Base-by-base conservation (phyloP, 495 filamentous ascomycete genomes). In the Aspergillus diversus region DNA sequence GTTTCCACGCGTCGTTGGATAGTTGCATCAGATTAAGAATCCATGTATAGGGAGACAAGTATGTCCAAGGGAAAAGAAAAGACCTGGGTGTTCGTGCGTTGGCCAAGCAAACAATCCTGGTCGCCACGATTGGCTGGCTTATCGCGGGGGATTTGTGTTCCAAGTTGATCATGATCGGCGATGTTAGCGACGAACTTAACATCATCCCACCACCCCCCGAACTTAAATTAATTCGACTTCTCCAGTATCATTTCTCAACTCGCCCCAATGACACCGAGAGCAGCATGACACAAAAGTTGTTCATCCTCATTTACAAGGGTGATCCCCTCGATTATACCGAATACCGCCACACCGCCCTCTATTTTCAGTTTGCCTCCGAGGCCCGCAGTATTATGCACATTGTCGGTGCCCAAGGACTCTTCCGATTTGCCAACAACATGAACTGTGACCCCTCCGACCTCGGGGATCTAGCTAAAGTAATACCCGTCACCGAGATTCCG, bases 401-500 rank as follows among this genome's bases (percentile, higher is more conserved):
- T 5, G 61, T 66, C 17, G 71, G 69, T 51, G 68, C 69, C 31
- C 69, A 71, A 7, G 71, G 71, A 7, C 68, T 75, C 46, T 75
- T 73, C 57, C 47, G 65, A 16, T 75, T 66, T 60, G 42, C 62
- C 5, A 71, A 75, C 5, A 68, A 74, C 42, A 69, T 74, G 33
- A 72, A 77, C 33, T 72, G 77, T 16, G 69, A 72, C 9, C 64
- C 59, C 4, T 78, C 81, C 53, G 80, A 77, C 42, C 63, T 66
- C 6, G 90, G 90, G 32, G 88, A 92, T 61, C 83, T 89, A 42
- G 80, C 81, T 5, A 56, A 39, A 5, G 62, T 64, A 33, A 63
- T 73, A 1, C 65, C 67, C 7, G 71, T 75, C 4, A 60, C 57
- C 5, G 66, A 60, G 1, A 62, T 65, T 5, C 57, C 67, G 2